Percentiles rank a stretch among this genome's conserved stretches.
These are phyloP conservation scores for Podaxis carcinomalis DNA, from an alignment of 768 basidiomycete genomes.

Conservation along the genomic window DNA sequence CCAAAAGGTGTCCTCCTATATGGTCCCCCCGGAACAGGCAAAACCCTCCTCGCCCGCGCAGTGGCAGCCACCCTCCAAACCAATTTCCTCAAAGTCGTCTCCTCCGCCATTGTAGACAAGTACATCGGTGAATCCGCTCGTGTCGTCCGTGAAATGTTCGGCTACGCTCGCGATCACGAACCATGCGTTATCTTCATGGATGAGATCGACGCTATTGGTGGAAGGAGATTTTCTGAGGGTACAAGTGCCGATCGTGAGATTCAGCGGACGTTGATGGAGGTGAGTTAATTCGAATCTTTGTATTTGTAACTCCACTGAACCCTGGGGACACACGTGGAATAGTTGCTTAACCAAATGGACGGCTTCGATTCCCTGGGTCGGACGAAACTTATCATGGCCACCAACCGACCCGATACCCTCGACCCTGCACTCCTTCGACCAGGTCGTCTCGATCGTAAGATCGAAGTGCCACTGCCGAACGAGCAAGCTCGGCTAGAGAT, in stretches of 20 bases:
- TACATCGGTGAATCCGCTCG: slow-evolving; percentile 98
- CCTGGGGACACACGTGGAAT: slow-evolving; percentile 3
- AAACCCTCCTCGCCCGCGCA: slow-evolving; percentile 91
- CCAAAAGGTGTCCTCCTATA: slow-evolving; percentile 96
- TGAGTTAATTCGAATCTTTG: slow-evolving; percentile 16
- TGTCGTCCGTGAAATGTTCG: slow-evolving; percentile 98
- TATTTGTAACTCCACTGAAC: not conserved
- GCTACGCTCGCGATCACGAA: slow-evolving; percentile 95
- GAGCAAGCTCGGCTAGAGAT: slow-evolving; percentile 96
- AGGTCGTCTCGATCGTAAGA: slow-evolving; percentile 94
- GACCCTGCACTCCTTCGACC: slow-evolving; percentile 96
- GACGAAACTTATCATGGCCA: slow-evolving; percentile 99
- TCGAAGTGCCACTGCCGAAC: slow-evolving; percentile 96
- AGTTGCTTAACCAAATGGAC: slow-evolving; percentile 99
- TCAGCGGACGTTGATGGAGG: slow-evolving; percentile 97
- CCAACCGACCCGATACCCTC: slow-evolving; percentile 96
- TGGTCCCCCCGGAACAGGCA: slow-evolving; percentile 95
- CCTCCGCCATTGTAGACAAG: slow-evolving; percentile 96
- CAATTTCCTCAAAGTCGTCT: slow-evolving; percentile 98
- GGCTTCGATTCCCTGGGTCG: slow-evolving; percentile 95
- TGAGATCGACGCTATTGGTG: slow-evolving; percentile 97
- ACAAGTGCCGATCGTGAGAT: slow-evolving; percentile 98
- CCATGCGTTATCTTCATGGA: slow-evolving; percentile 99
- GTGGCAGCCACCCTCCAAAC: slow-evolving; percentile 94
- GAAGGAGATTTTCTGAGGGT: slow-evolving; percentile 82